Conservation (phyloP, 768 basidiomycete genomes). For the Pleurotus sapidus region DNA sequence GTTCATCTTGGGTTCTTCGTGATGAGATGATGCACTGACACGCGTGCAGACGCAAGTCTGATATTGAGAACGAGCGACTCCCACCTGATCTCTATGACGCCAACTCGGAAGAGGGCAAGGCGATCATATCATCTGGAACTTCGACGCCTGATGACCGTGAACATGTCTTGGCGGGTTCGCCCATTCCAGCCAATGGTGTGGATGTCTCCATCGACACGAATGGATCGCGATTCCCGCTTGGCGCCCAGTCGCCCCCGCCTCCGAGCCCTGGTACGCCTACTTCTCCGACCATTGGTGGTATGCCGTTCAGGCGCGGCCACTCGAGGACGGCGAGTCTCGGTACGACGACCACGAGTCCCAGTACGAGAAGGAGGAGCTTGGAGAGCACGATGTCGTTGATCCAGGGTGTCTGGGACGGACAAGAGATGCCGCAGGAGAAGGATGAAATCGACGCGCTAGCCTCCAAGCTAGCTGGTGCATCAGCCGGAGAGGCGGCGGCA, state of each 20-base stretch:
- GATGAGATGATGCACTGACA: too few species aligned
- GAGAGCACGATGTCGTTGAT: constrained; percentile 97
- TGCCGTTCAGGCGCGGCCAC: constrained; percentile 69
- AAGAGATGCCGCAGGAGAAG: constrained; percentile 19
- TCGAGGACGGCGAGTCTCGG: constrained; percentile 81
- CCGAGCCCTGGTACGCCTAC: constrained; percentile 10
- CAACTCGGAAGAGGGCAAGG: constrained; percentile 65
- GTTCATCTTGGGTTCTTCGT: constrained; percentile 29
- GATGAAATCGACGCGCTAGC: constrained; percentile 7
- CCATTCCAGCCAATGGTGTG: constrained; percentile 45
- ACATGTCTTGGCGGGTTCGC: constrained; percentile 31
- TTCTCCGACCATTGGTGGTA: constrained; percentile 35
- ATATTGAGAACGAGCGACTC: constrained; percentile 98
- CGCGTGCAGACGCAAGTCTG: constrained; percentile 77
- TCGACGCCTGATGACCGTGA: constrained; percentile 50
- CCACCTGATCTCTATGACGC: constrained; percentile 94
- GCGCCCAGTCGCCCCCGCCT: constrained; percentile 21
- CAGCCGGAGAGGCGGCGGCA: neutral
- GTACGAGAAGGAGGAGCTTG: constrained; percentile 85
- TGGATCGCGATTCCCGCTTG: constrained; percentile 17
- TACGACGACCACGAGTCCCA: constrained; percentile 94
- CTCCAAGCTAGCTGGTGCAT: neutral
- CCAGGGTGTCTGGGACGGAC: constrained; percentile 87
- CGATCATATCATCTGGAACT: constrained; percentile 55
- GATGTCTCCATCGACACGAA: constrained; percentile 37